A percentile compares a stretch with the other conserved stretches of the same genome.
phyloP scores from a whole-genome alignment of 805 yeast species.

The Metschnikowia peoriensis region DNA sequence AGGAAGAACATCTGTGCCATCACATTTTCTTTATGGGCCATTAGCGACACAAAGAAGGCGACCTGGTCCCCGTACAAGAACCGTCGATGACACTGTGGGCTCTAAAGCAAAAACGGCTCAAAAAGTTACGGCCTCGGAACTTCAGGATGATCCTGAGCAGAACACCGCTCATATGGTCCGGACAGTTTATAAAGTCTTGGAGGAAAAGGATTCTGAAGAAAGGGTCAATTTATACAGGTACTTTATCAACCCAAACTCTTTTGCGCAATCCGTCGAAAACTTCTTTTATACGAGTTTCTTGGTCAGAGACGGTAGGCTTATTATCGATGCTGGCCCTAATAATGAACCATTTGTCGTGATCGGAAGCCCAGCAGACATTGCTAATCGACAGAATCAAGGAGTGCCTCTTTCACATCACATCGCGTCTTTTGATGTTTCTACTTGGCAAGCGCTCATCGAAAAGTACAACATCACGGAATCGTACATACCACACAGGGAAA shows the following conservation, averaged over 20 bases:
- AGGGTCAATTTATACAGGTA: constrained; percentile 61
- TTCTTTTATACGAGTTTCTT: constrained; percentile 80
- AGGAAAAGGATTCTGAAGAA: constrained; percentile 22
- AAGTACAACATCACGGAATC: constrained; percentile 55
- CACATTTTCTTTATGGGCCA: constrained; percentile 72
- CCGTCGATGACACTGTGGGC: constrained; percentile 43
- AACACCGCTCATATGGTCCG: constrained; percentile 67
- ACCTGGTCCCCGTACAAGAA: constrained; percentile 30
- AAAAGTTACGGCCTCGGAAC: constrained; percentile 49
- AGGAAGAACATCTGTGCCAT: constrained; percentile 47
- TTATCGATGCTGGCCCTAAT: constrained; percentile 47
- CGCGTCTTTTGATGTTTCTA: constrained; percentile 62
- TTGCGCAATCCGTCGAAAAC: constrained; percentile 78
- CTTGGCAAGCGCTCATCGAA: constrained; percentile 61
- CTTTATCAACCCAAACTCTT: constrained; percentile 73
- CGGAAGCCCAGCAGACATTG: constrained; percentile 18
- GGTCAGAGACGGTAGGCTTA: constrained; percentile 66
- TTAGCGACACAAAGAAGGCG: constrained; percentile 56
- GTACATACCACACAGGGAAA: constrained; percentile 45
- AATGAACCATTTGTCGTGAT: constrained; percentile 45
- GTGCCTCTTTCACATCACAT: constrained; percentile 52
- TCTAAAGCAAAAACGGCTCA: constrained; percentile 43
- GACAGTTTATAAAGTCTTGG: constrained; percentile 45
- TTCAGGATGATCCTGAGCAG: constrained; percentile 49
- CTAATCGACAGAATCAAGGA: constrained; percentile 10